These are phyloP conservation scores for Aphanoascus verrucosus DNA, from an alignment of 2,329 filamentous ascomycete species.

Conservation along the genomic window DNA sequence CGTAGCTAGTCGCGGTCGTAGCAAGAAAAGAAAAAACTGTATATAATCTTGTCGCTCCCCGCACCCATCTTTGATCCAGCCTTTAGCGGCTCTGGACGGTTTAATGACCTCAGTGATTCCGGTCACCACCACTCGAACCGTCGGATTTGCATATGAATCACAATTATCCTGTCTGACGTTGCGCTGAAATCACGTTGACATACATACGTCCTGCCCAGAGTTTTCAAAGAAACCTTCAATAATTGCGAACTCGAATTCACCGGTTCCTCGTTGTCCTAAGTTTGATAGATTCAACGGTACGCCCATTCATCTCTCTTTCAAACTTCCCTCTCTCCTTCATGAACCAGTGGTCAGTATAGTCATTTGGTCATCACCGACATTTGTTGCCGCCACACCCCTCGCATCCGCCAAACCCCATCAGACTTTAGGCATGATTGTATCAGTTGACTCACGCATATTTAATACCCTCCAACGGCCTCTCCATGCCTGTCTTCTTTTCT, in stretches of 20 bases:
- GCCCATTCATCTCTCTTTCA: too few relatives aligned
- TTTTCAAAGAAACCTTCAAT: too few relatives aligned
- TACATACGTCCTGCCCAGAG: too few relatives aligned
- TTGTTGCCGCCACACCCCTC: not conserved
- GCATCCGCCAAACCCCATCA: not conserved
- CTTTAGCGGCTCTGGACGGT: not conserved
- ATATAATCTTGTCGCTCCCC: not conserved
- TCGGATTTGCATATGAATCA: not conserved
- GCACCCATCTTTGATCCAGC: slow-evolving; percentile 1
- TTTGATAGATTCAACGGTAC: too few relatives aligned
- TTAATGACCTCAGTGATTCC: not conserved
- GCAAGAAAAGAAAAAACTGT: not conserved
- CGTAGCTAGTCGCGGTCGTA: not conserved
- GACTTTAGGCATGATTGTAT: slow-evolving; percentile 8
- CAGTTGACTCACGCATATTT: slow-evolving; percentile 7
- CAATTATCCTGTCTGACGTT: not conserved
- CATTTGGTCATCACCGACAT: too few relatives aligned
- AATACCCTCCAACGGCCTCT: not conserved
- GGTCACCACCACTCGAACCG: not conserved
- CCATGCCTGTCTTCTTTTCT: not conserved
- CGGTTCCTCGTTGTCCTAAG: too few relatives aligned
- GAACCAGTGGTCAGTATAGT: too few relatives aligned
- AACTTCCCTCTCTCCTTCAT: too few relatives aligned
- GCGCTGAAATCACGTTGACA: too few relatives aligned
- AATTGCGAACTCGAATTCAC: too few relatives aligned